A percentile compares a stretch with the other conserved stretches of the same genome.
These are phyloP conservation scores for Paracoccidioides lutzii DNA, from an alignment of 2,329 filamentous ascomycete genomes.

Conservation along the genomic window DNA sequence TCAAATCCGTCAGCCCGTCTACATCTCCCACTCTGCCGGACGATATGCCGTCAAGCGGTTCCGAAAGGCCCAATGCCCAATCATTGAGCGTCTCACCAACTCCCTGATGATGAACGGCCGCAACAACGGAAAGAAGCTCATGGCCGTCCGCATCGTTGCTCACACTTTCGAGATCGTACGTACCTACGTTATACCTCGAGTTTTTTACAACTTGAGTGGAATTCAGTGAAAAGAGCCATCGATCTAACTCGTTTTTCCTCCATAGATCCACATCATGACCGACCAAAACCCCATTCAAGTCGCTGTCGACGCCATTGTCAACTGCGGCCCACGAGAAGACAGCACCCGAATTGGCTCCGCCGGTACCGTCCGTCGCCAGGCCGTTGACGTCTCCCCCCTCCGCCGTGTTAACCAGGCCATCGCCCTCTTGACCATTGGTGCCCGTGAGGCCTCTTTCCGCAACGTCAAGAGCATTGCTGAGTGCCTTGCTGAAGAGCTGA, in stretches of 20 bases:
- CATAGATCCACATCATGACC: constrained; percentile 99
- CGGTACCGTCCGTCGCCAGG: constrained; percentile 98
- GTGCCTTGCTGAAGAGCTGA: constrained; percentile 98
- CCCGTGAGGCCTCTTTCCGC: constrained; percentile 96
- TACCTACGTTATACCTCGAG: constrained; percentile 18
- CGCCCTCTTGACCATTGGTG: constrained; percentile 95
- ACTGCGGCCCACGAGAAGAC: constrained; percentile 99
- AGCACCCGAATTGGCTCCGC: constrained; percentile 98
- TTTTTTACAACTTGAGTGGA: background rate
- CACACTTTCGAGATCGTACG: constrained; percentile 99
- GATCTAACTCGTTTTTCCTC: constrained; percentile 9
- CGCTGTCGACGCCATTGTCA: constrained; percentile 98
- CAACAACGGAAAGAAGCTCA: constrained; percentile 99
- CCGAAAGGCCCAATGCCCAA: constrained; percentile 99
- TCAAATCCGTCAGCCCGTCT: constrained; percentile 97
- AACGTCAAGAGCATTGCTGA: constrained; percentile 99
- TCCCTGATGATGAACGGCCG: constrained; percentile 99
- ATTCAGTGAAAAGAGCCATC: background rate
- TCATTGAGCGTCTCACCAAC: constrained; percentile 99
- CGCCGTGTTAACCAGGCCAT: constrained; percentile 99
- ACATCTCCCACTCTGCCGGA: constrained; percentile 96
- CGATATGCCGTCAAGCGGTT: constrained; percentile 99
- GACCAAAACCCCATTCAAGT: constrained; percentile 99
- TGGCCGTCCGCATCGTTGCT: constrained; percentile 98
- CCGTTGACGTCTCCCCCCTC: constrained; percentile 98